These are phyloP conservation scores for Aspergillus brunneoviolaceus DNA, from an alignment of 2,329 filamentous ascomycete genomes.

Conservation along the genomic window DNA sequence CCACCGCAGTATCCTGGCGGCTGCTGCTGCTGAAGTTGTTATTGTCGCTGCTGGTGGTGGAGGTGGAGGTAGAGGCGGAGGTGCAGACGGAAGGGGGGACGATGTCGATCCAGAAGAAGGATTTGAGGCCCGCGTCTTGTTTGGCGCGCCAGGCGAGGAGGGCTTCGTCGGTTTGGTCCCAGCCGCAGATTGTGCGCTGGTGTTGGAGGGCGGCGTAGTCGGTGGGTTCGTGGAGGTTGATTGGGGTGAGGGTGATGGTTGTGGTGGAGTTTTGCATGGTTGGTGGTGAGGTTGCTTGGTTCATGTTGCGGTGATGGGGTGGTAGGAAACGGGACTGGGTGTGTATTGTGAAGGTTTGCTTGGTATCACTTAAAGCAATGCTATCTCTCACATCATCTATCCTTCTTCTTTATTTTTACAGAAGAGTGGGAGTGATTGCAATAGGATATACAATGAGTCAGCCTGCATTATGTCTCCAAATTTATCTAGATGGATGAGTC, in stretches of 20 bases:
- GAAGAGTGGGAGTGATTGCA: too few species aligned
- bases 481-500: too few species aligned
- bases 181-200: conserved; percentile 20
- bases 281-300: conserved; percentile 24
- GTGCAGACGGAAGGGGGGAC: background rate
- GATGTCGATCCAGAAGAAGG: conserved; percentile 22
- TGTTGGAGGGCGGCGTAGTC: conserved; percentile 15
- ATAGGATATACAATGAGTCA: too few species aligned
- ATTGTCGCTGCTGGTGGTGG: background rate
- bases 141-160: conserved; percentile 15
- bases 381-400: too few species aligned
- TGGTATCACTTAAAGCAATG: too few species aligned
- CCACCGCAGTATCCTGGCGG: background rate
- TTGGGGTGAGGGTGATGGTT: conserved; percentile 43
- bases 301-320: too few species aligned
- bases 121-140: conserved; percentile 14
- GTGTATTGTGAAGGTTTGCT: too few species aligned
- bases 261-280: conserved; percentile 63
- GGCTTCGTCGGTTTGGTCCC: conserved; percentile 11
- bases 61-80: background rate
- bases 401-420: too few species aligned
- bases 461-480: too few species aligned
- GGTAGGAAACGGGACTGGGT: too few species aligned
- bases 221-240: conserved; percentile 16
- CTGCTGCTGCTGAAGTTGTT: background rate